Evolutionary conservation across 345 rosid genomes (phyloP).

Genomic region (Populus simonii): DNA sequence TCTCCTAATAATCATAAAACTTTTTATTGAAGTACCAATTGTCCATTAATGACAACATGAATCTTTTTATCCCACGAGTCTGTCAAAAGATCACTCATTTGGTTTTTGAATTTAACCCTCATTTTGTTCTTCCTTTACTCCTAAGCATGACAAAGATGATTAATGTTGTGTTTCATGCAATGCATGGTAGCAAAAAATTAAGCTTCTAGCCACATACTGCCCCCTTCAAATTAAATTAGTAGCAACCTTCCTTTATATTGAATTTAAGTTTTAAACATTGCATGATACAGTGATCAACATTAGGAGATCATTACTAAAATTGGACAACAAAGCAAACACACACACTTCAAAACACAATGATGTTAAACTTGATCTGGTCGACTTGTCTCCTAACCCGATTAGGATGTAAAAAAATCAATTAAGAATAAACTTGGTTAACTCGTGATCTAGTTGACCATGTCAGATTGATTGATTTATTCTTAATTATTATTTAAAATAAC

Average conservation of each 20-base stretch:
- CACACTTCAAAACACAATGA: neutral
- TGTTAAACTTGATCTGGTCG: neutral
- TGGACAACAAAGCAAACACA: neutral
- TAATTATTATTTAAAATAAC: too few relatives aligned
- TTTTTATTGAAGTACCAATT: neutral
- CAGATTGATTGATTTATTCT: too few relatives aligned
- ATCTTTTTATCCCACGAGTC: neutral
- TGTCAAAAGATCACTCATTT: neutral
- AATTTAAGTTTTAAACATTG: too few relatives aligned
- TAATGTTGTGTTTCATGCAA: neutral
- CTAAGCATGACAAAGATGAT: neutral
- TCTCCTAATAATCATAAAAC: neutral
- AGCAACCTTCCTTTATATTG: too few relatives aligned
- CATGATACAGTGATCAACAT: too few relatives aligned
- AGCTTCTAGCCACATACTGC: too few relatives aligned
- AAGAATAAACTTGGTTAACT: accelerated
- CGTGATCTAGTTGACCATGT: too few relatives aligned
- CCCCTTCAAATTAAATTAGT: too few relatives aligned
- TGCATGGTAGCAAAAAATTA: neutral
- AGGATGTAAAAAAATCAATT: too few relatives aligned
- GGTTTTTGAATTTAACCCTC: neutral
- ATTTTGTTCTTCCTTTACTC: neutral
- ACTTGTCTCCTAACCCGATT: too few relatives aligned
- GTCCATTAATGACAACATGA: neutral
- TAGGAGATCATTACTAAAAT: neutral